Evolutionary conservation across 352 stramenopile species (phyloP).

Genomic region (Phytophthora vignae): DNA sequence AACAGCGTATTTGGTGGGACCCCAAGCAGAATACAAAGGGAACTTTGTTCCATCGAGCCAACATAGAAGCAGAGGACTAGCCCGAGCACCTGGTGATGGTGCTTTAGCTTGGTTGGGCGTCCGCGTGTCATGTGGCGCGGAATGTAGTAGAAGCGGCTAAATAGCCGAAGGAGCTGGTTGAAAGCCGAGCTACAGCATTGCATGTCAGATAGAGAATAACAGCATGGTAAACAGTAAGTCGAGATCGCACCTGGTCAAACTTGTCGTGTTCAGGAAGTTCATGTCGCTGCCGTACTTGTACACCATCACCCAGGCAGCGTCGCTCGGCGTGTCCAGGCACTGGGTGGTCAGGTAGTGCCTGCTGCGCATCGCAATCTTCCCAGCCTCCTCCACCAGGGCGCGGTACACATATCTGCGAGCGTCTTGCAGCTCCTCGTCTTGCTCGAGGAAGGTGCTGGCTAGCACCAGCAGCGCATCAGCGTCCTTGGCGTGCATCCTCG

Average conservation of each 20-base stretch:
- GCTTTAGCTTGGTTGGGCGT: neutral
- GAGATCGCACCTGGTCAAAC: conserved; percentile 4
- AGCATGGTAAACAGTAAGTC: conserved; percentile 2
- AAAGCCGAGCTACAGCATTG: neutral
- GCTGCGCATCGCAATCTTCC: conserved; percentile 10
- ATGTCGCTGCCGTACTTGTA: conserved; percentile 9
- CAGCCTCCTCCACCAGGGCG: neutral
- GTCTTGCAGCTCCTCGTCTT: neutral
- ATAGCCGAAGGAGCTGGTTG: neutral
- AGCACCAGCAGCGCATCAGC: conserved; percentile 1
- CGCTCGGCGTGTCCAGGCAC: conserved; percentile 2
- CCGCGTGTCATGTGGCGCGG: neutral
- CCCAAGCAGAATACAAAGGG: conserved; percentile 9
- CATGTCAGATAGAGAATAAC: neutral
- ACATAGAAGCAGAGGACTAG: conserved; percentile 12
- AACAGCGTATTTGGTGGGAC: conserved; percentile 3
- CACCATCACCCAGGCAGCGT: conserved; percentile 8
- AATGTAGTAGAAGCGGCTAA: conserved; percentile 12
- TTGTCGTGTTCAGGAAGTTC: conserved; percentile 14
- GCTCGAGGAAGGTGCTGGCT: neutral
- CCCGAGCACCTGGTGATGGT: conserved; percentile 11
- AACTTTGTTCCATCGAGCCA: conserved; percentile 6
- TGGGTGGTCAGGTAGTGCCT: conserved; percentile 4
- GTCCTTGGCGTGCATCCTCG: neutral
- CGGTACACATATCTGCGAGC: neutral